Evolutionary conservation across 2,329 filamentous ascomycete genomes (phyloP), one percentile per base, ranked within the genome.

Genomic region (Aspergillus thermomutatus): DNA sequence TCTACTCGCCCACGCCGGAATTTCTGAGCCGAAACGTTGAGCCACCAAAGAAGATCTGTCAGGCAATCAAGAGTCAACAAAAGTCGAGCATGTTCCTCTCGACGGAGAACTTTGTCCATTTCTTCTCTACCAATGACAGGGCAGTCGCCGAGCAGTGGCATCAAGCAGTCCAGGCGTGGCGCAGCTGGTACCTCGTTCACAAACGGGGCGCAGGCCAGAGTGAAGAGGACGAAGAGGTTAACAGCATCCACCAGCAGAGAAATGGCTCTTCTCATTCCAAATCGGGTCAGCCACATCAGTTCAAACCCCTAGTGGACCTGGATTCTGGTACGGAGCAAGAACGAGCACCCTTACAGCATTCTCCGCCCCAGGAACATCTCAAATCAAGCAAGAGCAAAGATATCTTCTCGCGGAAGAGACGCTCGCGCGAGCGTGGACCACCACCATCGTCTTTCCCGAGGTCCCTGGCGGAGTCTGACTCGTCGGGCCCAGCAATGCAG

Each of bases 31-130:
- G 88, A 66, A 82, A 85, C 61, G 81, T 97, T 53, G 92, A 88
- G 66, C 88, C 92, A 0, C 93, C 93, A 0, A 96, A 94, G 74
- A 89, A 87, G 68, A 82, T 87, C 64, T 96, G 91, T 75, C 93
- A 90, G 67, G 92, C 91, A 0, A 82, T 97, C 65, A 97, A 96
- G 75, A 95, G 90, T 65, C 92, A 96, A 76, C 88, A 96, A 69
- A 96, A 93, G 73, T 88, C 88, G 0, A 86, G 84, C 56, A 87
- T 96, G 67, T 97, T 97, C 67, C 77, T 91, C 53, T 87, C 88
- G 53, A 89, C 87, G 3, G 87, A 90, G 52, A 93, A 93, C 64
- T 97, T 91, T 69, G 89, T 96, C 3, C 93, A 97, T 69, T 96
- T 93, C 75, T 96, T 97, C 76, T 88, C 86, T 57, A 91, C 89